These are phyloP conservation scores for Glarea lozoyensis DNA, from an alignment of 495 filamentous ascomycete genomes.

Conservation along the genomic window DNA sequence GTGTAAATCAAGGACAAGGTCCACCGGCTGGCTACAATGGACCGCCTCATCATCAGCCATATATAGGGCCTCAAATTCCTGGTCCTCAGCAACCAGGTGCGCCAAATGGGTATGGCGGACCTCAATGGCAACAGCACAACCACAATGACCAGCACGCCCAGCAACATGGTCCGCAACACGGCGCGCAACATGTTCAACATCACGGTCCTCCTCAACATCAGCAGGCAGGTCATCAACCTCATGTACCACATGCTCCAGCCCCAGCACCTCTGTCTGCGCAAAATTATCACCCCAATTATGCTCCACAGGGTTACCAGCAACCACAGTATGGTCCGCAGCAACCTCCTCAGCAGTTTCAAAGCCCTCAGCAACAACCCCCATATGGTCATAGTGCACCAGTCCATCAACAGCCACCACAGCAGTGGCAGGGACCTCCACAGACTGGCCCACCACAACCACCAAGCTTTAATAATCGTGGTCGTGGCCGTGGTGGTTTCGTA, in stretches of 20 bases:
- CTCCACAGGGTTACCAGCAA: constrained; percentile 35
- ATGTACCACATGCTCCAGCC: constrained; percentile 5
- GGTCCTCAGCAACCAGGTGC: constrained; percentile 11
- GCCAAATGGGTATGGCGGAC: constrained; percentile 8
- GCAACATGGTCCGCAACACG: constrained; percentile 14
- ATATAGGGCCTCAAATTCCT: constrained; percentile 22
- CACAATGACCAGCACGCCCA: constrained; percentile 9
- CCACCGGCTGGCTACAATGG: constrained; percentile 13
- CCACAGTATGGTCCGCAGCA: constrained; percentile 26
- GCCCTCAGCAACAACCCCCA: constrained; percentile 17
- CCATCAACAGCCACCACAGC: constrained; percentile 23
- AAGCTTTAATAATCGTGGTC: constrained; percentile 14
- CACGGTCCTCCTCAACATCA: constrained; percentile 26
- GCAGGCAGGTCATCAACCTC: constrained; percentile 23
- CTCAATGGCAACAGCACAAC: constrained; percentile 8
- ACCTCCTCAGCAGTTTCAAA: constrained; percentile 24
- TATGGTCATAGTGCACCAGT: constrained; percentile 23
- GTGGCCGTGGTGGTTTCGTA: constrained; percentile 16
- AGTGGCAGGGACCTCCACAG: constrained; percentile 23
- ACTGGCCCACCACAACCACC: constrained; percentile 10
- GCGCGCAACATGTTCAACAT: constrained; percentile 22
- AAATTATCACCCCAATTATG: constrained; percentile 43
- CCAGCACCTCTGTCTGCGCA: constrained; percentile 31
- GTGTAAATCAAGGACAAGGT: constrained; percentile 13
- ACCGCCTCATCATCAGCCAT: constrained; percentile 12